phyloP scores from a whole-genome alignment of 2,329 filamentous ascomycete genomes.

The Microsporum ferrugineum region DNA sequence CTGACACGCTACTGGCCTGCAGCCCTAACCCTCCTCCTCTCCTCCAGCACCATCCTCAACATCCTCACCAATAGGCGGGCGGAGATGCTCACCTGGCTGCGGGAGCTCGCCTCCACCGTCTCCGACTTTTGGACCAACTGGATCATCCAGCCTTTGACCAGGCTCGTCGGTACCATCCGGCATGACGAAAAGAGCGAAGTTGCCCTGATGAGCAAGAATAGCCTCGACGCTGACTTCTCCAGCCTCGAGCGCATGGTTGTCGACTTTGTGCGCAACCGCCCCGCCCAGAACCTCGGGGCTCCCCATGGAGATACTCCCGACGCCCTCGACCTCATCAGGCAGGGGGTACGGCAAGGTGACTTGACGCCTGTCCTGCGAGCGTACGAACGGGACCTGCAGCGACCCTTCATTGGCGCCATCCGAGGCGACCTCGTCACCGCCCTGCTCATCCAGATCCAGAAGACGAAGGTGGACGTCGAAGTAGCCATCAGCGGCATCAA shows the following conservation, averaged over 20 bases:
- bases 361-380: conserved; percentile 82
- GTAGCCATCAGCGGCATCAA: conserved; percentile 94
- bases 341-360: conserved; percentile 80
- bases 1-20: conserved; percentile 85
- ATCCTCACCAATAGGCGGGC: conserved; percentile 63
- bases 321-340: conserved; percentile 62
- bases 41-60: conserved; percentile 74
- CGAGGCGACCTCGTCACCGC: conserved; percentile 80
- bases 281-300: conserved; percentile 37
- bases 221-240: conserved; percentile 75
- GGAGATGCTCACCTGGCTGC: conserved; percentile 69
- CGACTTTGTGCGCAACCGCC: conserved; percentile 78
- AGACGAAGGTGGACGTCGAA: conserved; percentile 97
- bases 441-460: conserved; percentile 90
- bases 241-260: conserved; percentile 97
- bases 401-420: conserved; percentile 69
- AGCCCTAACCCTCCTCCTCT: conserved; percentile 57
- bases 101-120: conserved; percentile 63
- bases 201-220: conserved; percentile 90
- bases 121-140: conserved; percentile 94
- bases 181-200: conserved; percentile 90
- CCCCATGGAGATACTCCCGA: conserved; percentile 47
- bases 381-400: conserved; percentile 78
- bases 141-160: conserved; percentile 75
- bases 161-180: conserved; percentile 80